Evolutionary conservation across 805 yeast genomes (phyloP).

Genomic region (Wickerhamiella azyma): DNA sequence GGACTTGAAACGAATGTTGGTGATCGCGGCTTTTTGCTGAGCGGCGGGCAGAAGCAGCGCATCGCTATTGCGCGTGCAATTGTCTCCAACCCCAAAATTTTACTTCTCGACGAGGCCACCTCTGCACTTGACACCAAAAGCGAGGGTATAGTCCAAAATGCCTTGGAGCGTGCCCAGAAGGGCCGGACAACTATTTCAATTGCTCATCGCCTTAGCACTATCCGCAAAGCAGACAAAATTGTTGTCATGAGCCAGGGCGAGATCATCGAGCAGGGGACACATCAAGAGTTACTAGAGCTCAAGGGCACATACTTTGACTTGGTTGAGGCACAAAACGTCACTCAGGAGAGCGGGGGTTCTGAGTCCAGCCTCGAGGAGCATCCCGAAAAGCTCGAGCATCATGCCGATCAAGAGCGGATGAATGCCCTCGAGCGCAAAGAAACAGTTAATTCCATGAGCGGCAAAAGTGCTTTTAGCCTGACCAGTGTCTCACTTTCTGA

Average conservation of each 20-base stretch:
- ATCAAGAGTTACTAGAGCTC: slow-evolving; percentile 24
- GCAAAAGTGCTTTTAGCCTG: too few relatives aligned
- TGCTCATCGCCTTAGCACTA: slow-evolving; percentile 46
- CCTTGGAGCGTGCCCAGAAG: slow-evolving; percentile 26
- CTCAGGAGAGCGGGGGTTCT: neutral
- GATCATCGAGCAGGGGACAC: slow-evolving; percentile 36
- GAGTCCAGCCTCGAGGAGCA: neutral
- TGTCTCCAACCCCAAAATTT: slow-evolving; percentile 45
- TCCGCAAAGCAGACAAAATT: slow-evolving; percentile 41
- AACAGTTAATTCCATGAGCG: neutral
- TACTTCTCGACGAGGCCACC: slow-evolving; percentile 52
- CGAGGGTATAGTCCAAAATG: slow-evolving; percentile 31
- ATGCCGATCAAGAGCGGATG: neutral
- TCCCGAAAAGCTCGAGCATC: neutral
- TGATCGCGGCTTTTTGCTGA: slow-evolving; percentile 41
- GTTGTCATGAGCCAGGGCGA: slow-evolving; percentile 39
- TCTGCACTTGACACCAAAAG: slow-evolving; percentile 41
- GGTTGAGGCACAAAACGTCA: slow-evolving; percentile 28
- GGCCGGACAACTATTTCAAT: slow-evolving; percentile 39
- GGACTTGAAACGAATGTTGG: slow-evolving; percentile 64
- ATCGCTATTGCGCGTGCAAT: slow-evolving; percentile 59
- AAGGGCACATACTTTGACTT: slow-evolving; percentile 23
- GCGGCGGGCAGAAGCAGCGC: slow-evolving; percentile 65
- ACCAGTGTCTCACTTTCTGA: too few relatives aligned
- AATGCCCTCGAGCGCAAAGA: neutral